Evolutionary conservation across 2,329 filamentous ascomycete species (phyloP).

Genomic region (Cladosporium sp.): DNA sequence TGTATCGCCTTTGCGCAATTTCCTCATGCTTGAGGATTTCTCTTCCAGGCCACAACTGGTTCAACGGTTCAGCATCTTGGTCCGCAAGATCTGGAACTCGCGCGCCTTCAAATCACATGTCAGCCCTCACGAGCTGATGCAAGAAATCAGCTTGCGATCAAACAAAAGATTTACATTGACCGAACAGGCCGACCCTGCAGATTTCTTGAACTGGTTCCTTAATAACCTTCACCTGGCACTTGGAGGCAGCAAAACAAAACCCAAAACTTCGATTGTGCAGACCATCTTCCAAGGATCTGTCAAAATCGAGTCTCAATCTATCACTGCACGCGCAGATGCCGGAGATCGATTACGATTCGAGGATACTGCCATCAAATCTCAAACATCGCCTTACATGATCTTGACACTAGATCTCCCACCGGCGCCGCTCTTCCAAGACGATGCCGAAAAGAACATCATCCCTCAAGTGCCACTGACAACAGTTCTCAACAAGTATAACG

Average conservation of each 20-base stretch:
- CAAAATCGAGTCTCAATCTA: constrained; percentile 89
- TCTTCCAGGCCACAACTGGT: constrained; percentile 74
- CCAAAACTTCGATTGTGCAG: constrained; percentile 82
- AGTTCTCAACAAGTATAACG: constrained; percentile 91
- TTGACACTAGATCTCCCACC: constrained; percentile 90
- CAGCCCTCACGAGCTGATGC: constrained; percentile 92
- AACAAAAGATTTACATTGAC: constrained; percentile 92
- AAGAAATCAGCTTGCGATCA: constrained; percentile 87
- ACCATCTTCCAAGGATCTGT: constrained; percentile 90
- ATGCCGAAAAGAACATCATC: constrained; percentile 92
- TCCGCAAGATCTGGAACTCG: constrained; percentile 98
- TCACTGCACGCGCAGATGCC: constrained; percentile 85
- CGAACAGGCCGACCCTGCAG: constrained; percentile 88
- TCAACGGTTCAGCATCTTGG: constrained; percentile 81
- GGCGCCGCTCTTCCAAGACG: constrained; percentile 93
- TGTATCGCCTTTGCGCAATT: constrained; percentile 85
- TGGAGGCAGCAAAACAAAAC: constrained; percentile 84
- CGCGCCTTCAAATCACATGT: constrained; percentile 95
- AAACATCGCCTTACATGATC: constrained; percentile 80
- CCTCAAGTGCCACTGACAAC: constrained; percentile 82
- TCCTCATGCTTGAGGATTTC: constrained; percentile 84
- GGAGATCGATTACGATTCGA: constrained; percentile 89
- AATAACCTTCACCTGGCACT: constrained; percentile 92
- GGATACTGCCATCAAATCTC: constrained; percentile 73
- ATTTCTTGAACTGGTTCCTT: constrained; percentile 96